Evolutionary conservation across 2,329 filamentous ascomycete genomes (phyloP).

Genomic region (Xylogone sp.): DNA sequence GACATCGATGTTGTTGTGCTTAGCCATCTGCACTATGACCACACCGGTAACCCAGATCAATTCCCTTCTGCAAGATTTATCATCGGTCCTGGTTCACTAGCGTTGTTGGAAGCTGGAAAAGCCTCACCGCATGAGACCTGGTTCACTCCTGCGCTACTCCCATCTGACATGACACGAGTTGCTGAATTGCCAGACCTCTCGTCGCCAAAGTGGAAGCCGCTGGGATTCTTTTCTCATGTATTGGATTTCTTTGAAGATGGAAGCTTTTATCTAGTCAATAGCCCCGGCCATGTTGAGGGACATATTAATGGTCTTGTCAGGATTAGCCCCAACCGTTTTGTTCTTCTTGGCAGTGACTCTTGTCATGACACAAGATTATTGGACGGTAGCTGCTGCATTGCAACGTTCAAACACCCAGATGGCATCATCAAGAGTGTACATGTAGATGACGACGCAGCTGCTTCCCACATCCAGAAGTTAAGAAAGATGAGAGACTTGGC

Average conservation of each 20-base stretch:
- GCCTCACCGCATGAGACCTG: not conserved
- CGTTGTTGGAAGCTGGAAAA: conserved; percentile 29
- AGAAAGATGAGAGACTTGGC: not conserved
- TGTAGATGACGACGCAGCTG: not conserved
- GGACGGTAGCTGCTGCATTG: conserved; percentile 47
- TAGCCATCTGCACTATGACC: conserved; percentile 28
- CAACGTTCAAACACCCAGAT: conserved; percentile 41
- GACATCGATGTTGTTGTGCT: conserved; percentile 25
- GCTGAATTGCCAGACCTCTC: not conserved
- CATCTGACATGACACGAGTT: not conserved
- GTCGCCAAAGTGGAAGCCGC: conserved; percentile 32
- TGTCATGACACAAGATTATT: conserved; percentile 50
- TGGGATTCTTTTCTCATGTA: conserved; percentile 38
- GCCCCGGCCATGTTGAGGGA: conserved; percentile 47
- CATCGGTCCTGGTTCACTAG: conserved; percentile 43
- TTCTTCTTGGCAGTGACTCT: conserved; percentile 49
- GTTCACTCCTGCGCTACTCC: not conserved
- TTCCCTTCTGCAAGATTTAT: conserved; percentile 45
- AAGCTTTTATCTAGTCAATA: conserved; percentile 42
- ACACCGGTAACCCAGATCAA: conserved; percentile 40
- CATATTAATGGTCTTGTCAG: conserved; percentile 47
- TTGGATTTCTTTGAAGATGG: conserved; percentile 46
- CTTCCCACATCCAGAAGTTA: not conserved
- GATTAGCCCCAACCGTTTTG: conserved; percentile 34
- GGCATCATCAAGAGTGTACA: conserved; percentile 46